phyloP scores from a whole-genome alignment of 2,329 filamentous ascomycete species.

The Venturia pyrina region DNA sequence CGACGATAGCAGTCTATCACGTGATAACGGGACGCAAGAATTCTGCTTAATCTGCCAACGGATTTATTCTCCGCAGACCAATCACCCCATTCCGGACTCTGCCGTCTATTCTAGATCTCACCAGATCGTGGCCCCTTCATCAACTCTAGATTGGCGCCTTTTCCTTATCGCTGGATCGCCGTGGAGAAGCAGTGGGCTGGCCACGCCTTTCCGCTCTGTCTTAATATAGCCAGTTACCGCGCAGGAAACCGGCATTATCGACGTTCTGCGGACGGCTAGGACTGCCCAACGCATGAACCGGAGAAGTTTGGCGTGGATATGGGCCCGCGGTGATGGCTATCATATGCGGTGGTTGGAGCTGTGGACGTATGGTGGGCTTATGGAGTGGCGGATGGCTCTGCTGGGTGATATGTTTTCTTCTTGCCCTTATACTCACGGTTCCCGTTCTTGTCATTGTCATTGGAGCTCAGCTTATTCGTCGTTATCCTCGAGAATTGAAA shows the following conservation, averaged over 20 bases:
- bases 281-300: neutral
- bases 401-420: neutral
- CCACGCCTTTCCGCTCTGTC: neutral
- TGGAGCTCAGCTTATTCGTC: neutral
- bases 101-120: neutral
- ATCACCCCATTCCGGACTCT: neutral
- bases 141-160: slow-evolving; percentile 1
- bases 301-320: neutral
- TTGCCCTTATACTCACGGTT: neutral
- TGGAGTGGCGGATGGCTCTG: neutral
- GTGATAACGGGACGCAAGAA: neutral
- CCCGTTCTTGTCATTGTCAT: neutral
- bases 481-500: neutral
- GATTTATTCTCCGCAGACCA: neutral
- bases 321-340: neutral
- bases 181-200: neutral
- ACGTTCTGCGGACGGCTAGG: neutral
- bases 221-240: neutral
- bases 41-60: neutral
- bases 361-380: neutral
- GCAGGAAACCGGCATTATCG: neutral
- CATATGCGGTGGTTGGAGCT: neutral
- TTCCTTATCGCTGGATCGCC: neutral
- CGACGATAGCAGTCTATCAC: neutral
- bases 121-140: neutral